Percentiles rank a stretch among this genome's conserved stretches.
phyloP scores from a whole-genome alignment of 2,329 filamentous ascomycete genomes.

The Colletotrichum gigasporum region DNA sequence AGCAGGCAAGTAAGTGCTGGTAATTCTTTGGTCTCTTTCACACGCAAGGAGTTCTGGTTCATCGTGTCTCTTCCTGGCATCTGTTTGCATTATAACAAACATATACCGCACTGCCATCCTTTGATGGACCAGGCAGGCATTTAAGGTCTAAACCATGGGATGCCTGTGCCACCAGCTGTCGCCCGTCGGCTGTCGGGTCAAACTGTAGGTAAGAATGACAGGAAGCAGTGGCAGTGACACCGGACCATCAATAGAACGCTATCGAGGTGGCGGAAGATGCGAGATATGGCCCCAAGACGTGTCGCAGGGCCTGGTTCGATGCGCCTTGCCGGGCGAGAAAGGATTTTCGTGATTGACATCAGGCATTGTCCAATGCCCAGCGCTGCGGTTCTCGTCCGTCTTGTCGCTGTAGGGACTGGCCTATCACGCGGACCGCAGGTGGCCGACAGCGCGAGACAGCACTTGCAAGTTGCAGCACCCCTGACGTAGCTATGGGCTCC shows the following conservation, averaged over 20 bases:
- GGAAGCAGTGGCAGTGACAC: background rate
- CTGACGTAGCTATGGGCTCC: conserved; percentile 20
- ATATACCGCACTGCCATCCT: background rate
- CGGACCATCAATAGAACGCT: too few relatives aligned
- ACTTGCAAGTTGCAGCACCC: conserved; percentile 5
- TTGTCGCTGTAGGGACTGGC: background rate
- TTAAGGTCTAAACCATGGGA: background rate
- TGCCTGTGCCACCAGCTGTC: background rate
- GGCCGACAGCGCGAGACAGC: conserved; percentile 6
- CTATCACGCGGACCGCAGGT: background rate
- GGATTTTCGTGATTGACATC: too few relatives aligned
- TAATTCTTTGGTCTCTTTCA: background rate
- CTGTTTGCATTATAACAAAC: background rate
- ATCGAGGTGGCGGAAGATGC: background rate
- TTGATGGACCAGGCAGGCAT: background rate
- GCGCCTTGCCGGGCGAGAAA: background rate
- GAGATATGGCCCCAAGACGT: too few relatives aligned
- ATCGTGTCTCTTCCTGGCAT: background rate
- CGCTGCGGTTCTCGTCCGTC: background rate
- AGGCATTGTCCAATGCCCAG: conserved; percentile 6
- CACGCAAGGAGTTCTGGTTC: too few relatives aligned
- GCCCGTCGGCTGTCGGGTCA: background rate
- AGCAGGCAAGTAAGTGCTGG: background rate
- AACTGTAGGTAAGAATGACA: background rate
- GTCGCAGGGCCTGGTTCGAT: background rate